These are phyloP conservation scores for Gaertneriomyces semiglobifer DNA, from an alignment of 192 early-diverging fungal genomes.

Conservation along the genomic window DNA sequence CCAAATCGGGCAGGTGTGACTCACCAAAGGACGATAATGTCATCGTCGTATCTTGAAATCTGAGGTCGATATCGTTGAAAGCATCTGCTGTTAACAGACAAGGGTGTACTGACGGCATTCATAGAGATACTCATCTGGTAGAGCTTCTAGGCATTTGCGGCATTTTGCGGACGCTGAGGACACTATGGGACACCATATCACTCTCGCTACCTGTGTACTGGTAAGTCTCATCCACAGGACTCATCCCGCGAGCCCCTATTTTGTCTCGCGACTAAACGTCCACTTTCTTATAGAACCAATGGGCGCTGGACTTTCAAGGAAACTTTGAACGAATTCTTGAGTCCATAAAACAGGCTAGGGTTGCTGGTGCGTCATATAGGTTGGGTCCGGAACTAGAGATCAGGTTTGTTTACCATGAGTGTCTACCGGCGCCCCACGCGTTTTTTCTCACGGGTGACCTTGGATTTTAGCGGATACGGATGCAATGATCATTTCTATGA, in stretches of 20 bases:
- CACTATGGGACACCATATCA: slow-evolving; percentile 36
- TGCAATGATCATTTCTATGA: slow-evolving; percentile 98
- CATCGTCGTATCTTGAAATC: no score
- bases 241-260: no score
- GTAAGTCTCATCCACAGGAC: slow-evolving; percentile 12
- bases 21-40: no score
- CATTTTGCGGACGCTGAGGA: neutral
- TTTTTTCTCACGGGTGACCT: neutral
- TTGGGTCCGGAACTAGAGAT: slow-evolving; percentile 97
- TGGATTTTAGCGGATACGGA: slow-evolving; percentile 76
- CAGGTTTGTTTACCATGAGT: slow-evolving; percentile 49
- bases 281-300: slow-evolving; percentile 53
- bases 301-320: slow-evolving; percentile 95
- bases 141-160: neutral
- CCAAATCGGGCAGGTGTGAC: no score
- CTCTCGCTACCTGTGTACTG: slow-evolving; percentile 35
- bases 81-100: no score
- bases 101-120: no score
- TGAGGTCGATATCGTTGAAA: no score
- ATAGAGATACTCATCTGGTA: neutral
- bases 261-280: neutral
- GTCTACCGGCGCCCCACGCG: neutral
- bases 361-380: slow-evolving; percentile 71
- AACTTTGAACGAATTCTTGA: slow-evolving; percentile 83
- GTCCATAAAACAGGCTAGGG: slow-evolving; percentile 82